Percentiles rank a stretch among this genome's conserved stretches.
Evolutionary conservation across 345 rosid genomes (phyloP).

Genomic region (Atalantia buxifolia): DNA sequence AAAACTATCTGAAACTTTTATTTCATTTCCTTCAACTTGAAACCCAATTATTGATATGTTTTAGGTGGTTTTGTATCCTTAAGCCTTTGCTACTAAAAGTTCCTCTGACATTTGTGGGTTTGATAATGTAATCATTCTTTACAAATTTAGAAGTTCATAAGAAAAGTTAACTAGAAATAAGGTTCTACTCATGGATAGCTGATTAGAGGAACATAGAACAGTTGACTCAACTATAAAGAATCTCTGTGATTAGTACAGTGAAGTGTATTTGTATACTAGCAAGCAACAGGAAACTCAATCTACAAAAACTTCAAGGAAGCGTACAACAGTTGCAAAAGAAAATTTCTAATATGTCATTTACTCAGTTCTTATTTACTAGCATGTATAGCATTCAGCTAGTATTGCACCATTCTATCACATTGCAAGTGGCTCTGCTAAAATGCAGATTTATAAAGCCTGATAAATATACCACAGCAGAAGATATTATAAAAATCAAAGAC

Average conservation of each 20-base stretch:
- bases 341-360: background rate
- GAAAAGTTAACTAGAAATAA: background rate
- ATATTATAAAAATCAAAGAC: background rate
- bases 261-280: background rate
- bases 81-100: background rate
- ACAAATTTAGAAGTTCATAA: background rate
- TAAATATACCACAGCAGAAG: background rate
- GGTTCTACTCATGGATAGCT: background rate
- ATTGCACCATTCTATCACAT: background rate
- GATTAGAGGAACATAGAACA: background rate
- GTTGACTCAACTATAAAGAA: background rate
- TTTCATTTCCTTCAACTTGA: background rate
- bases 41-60: background rate
- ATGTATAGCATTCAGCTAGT: background rate
- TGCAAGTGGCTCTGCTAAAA: background rate
- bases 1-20: background rate
- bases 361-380: background rate
- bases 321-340: background rate
- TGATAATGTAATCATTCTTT: background rate
- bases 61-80: background rate
- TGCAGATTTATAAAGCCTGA: background rate
- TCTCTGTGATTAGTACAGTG: background rate
- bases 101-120: background rate
- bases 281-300: constrained; percentile 1
- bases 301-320: background rate